phyloP scores from a whole-genome alignment of 2,329 filamentous ascomycete species.

The Bertia moriformis region DNA sequence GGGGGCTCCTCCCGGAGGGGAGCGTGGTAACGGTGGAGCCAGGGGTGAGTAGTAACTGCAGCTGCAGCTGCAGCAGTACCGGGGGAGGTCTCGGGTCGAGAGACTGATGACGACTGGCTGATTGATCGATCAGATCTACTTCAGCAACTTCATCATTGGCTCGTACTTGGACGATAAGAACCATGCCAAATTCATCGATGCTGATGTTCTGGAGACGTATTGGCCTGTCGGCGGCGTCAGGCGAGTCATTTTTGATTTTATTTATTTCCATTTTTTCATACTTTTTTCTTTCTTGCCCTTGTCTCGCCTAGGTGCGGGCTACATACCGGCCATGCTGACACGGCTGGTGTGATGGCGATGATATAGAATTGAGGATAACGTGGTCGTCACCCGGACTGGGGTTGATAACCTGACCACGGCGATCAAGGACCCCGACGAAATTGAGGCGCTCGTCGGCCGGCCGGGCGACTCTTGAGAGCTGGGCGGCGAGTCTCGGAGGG shows the following conservation, averaged over 20 bases:
- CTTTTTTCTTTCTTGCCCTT: no score
- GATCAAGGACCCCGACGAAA: constrained; percentile 49
- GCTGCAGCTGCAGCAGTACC: not conserved
- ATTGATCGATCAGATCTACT: constrained; percentile 82
- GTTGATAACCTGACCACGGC: constrained; percentile 61
- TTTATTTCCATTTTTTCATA: no score
- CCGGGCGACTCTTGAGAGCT: no score
- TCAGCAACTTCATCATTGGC: constrained; percentile 76
- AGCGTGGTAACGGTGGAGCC: constrained; percentile 91
- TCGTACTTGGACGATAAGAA: constrained; percentile 62
- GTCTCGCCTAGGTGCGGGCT: no score
- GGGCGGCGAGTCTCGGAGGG: no score
- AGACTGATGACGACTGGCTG: constrained; percentile 3
- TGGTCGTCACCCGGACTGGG: constrained; percentile 55
- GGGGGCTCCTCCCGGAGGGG: constrained; percentile 60
- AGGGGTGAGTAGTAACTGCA: constrained; percentile 41
- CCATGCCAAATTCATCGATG: constrained; percentile 65
- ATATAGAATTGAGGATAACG: constrained; percentile 49
- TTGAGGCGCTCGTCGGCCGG: no score
- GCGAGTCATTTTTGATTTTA: constrained; percentile 17
- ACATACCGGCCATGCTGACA: constrained; percentile 8
- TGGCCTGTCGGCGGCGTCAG: constrained; percentile 69
- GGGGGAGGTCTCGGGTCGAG: no score
- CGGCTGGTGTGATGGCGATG: no score
- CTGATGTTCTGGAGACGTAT: constrained; percentile 58